Evolutionary conservation across 257 asterid genomes (phyloP).

Genomic region (Osmanthus fragrans): DNA sequence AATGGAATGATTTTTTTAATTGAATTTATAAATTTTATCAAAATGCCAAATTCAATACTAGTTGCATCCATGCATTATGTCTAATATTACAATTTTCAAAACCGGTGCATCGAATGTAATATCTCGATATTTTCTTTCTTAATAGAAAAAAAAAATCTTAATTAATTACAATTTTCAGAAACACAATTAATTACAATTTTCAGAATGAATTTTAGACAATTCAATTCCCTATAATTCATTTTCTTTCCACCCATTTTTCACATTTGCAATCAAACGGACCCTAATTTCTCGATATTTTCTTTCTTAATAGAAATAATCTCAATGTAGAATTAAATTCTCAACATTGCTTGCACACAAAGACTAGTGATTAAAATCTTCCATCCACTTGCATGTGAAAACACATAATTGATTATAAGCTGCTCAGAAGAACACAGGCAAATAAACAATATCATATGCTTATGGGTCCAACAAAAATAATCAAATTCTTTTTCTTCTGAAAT

Average conservation of each 20-base stretch:
- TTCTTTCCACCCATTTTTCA: no score
- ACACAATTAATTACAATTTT: no score
- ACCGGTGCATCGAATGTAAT: not conserved
- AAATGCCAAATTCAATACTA: not conserved
- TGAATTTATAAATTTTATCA: no score
- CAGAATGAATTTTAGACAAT: no score
- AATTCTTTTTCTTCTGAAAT: not conserved
- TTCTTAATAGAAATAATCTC: conserved; percentile 17
- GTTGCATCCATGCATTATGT: not conserved
- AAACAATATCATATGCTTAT: conserved; percentile 29
- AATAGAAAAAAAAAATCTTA: no score
- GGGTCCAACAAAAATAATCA: conserved; percentile 29
- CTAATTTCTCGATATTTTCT: no score
- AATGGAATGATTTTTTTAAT: no score
- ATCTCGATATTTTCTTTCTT: conserved; percentile 18
- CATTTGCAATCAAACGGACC: no score
- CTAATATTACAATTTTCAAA: no score
- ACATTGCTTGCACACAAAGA: conserved; percentile 40
- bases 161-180: no score
- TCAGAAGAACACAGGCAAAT: conserved; percentile 36
- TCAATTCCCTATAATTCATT: no score
- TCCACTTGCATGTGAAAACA: conserved; percentile 34
- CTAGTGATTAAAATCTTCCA: conserved; percentile 17
- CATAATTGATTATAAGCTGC: conserved; percentile 24
- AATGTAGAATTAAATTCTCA: not conserved